A percentile compares a stretch with the other conserved stretches of the same genome.
These are phyloP conservation scores for Eimeria zaria DNA, from an alignment of 169 alveolate species.

Conservation along the genomic window DNA sequence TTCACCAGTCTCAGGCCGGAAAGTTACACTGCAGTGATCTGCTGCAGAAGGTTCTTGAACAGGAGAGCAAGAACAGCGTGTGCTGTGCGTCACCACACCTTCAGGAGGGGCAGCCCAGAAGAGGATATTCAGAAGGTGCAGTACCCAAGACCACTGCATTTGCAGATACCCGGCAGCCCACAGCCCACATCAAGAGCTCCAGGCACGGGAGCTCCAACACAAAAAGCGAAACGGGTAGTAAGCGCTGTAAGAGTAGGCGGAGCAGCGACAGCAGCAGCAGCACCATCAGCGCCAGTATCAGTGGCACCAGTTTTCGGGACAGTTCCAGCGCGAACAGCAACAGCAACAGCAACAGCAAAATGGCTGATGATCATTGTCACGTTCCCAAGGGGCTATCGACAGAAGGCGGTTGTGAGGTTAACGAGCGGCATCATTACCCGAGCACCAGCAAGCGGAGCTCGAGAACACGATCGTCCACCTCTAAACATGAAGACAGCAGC, in stretches of 20 bases:
- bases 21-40: constrained; percentile 18
- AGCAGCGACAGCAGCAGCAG: constrained; percentile 7
- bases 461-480: neutral
- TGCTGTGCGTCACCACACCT: constrained; percentile 1
- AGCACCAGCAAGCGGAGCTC: constrained; percentile 52
- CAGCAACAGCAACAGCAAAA: neutral
- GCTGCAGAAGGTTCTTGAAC: constrained; percentile 33
- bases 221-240: neutral
- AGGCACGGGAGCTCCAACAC: neutral
- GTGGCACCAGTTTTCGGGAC: neutral
- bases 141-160: neutral
- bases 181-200: constrained; percentile 16
- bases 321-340: neutral
- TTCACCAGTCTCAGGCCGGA: neutral
- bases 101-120: neutral
- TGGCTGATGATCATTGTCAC: neutral
- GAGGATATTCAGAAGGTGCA: neutral
- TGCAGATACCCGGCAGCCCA: neutral
- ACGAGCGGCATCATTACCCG: neutral
- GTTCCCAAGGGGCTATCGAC: neutral
- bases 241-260: constrained; percentile 8
- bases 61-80: neutral
- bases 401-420: neutral
- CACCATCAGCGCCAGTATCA: neutral
- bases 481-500: constrained; percentile 30